Conservation (phyloP, 202 grass and related monocot species). For the Cymbopogon flexuosus region DNA sequence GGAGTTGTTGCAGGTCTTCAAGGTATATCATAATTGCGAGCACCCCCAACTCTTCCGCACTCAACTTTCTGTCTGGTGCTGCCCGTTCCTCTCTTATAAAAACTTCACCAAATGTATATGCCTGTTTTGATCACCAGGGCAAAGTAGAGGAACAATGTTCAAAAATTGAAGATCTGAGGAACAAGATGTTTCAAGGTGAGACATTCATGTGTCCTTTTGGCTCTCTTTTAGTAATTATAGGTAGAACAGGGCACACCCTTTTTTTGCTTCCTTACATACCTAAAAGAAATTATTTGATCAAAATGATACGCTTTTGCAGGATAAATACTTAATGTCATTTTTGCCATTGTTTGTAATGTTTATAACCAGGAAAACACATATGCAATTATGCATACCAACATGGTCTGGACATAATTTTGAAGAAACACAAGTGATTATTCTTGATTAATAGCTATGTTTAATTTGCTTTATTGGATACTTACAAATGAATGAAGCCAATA, state of each 20-base stretch:
- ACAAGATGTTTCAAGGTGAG: slow-evolving; percentile 88
- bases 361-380: too few relatives aligned
- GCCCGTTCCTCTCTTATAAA: slow-evolving; percentile 18
- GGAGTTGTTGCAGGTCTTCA: slow-evolving; percentile 59
- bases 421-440: not conserved
- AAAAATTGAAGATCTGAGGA: slow-evolving; percentile 70
- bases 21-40: slow-evolving; percentile 45
- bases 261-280: not conserved
- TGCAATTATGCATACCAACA: not conserved
- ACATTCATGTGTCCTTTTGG: not conserved
- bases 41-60: not conserved
- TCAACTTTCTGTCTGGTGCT: not conserved
- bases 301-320: not conserved
- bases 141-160: slow-evolving; percentile 61
- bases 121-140: slow-evolving; percentile 54
- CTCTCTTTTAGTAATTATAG: not conserved
- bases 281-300: not conserved
- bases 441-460: slow-evolving; percentile 2
- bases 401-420: not conserved
- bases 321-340: not conserved
- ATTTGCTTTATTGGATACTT: not conserved
- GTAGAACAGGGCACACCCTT: not conserved
- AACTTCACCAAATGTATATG: slow-evolving; percentile 1
- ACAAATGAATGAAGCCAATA: not conserved
- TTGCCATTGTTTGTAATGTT: not conserved